A percentile compares a stretch with the other conserved stretches of the same genome.
phyloP scores from a whole-genome alignment of 2,329 filamentous ascomycete genomes.

The Sporothrix schenckii region DNA sequence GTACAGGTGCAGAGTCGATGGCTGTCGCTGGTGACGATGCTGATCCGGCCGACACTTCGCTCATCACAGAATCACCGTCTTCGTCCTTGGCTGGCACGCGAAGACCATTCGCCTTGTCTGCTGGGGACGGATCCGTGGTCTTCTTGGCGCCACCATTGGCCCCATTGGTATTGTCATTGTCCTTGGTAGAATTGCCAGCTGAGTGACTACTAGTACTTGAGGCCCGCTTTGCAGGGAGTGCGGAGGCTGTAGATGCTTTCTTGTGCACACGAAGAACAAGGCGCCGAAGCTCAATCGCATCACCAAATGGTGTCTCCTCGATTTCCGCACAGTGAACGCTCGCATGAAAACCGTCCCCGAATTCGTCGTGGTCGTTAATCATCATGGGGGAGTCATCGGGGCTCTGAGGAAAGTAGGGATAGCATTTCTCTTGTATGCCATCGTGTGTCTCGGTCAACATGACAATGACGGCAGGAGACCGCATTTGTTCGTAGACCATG shows the following conservation, averaged over 20 bases:
- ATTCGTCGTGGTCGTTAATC: conserved; percentile 66
- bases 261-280: conserved; percentile 59
- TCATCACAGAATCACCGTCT: conserved; percentile 18
- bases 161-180: neutral
- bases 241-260: conserved; percentile 2
- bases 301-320: conserved; percentile 57
- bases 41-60: conserved; percentile 8
- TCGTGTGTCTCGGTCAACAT: conserved; percentile 94
- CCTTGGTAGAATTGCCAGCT: neutral
- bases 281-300: conserved; percentile 73
- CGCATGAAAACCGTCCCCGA: conserved; percentile 68
- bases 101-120: conserved; percentile 8
- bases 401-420: conserved; percentile 76
- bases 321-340: conserved; percentile 68
- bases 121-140: neutral
- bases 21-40: neutral
- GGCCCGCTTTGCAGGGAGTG: neutral
- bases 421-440: conserved; percentile 77
- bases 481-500: conserved; percentile 82
- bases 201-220: neutral
- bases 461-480: conserved; percentile 77
- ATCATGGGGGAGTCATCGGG: conserved; percentile 54
- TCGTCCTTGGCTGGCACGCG: neutral
- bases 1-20: neutral
- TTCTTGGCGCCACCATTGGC: conserved; percentile 1